These are phyloP conservation scores for Pleurotus eryngii DNA, from an alignment of 768 basidiomycete species.

Conservation along the genomic window DNA sequence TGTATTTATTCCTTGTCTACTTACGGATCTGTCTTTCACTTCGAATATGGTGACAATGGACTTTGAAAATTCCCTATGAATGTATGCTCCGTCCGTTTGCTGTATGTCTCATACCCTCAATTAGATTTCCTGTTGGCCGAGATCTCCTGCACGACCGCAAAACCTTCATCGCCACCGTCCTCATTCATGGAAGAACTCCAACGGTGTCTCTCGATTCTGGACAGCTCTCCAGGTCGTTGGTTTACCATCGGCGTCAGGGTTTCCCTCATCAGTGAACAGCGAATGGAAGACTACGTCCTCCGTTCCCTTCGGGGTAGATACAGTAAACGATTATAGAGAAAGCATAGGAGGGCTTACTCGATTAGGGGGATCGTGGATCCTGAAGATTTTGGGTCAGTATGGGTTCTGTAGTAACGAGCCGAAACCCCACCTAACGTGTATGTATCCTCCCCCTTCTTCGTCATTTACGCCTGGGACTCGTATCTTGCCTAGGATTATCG, in stretches of 20 bases:
- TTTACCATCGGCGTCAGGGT: constrained; percentile 40
- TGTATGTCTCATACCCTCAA: constrained; percentile 13
- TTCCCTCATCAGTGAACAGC: constrained; percentile 59
- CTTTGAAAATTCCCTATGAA: constrained; percentile 4
- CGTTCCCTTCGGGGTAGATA: constrained; percentile 41
- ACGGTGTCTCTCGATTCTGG: constrained; percentile 51
- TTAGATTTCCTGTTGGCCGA: constrained; percentile 1
- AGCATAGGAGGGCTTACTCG: constrained; percentile 38
- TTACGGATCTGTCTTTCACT: constrained; percentile 8
- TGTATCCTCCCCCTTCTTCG: constrained; percentile 56
- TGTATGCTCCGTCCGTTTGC: constrained; percentile 2
- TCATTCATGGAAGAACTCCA: constrained; percentile 74
- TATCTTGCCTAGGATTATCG: constrained; percentile 74
- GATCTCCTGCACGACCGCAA: background rate
- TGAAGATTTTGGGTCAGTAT: constrained; percentile 19
- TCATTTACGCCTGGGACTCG: constrained; percentile 66
- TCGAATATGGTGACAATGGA: constrained; percentile 8
- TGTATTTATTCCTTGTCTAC: constrained; percentile 9
- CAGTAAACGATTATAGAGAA: background rate
- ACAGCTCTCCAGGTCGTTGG: constrained; percentile 64
- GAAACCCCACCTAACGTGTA: constrained; percentile 62
- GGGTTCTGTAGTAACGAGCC: constrained; percentile 6
- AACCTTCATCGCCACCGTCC: background rate
- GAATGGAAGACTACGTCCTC: constrained; percentile 73
- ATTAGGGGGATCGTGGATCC: constrained; percentile 76